A percentile compares a stretch with the other conserved stretches of the same genome.
These are phyloP conservation scores for Penicillium angulare DNA, from an alignment of 495 filamentous ascomycete genomes.

Conservation along the genomic window DNA sequence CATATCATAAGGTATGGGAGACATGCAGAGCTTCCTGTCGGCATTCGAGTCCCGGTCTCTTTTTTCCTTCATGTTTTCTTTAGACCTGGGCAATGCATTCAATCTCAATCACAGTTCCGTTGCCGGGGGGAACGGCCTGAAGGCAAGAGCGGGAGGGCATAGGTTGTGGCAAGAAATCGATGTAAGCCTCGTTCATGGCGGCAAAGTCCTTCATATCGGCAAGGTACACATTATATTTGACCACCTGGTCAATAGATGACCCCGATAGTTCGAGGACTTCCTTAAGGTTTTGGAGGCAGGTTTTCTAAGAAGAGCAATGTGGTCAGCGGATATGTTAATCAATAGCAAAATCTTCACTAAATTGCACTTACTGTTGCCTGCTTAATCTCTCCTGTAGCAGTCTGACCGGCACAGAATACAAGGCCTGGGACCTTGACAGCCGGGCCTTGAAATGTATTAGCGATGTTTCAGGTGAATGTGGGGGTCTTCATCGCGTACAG, in stretches of 20 bases:
- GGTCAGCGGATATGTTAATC: neutral
- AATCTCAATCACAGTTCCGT: conserved; percentile 38
- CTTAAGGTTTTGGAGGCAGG: conserved; percentile 55
- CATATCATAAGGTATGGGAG: no score
- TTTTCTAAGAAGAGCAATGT: no score
- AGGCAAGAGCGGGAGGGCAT: conserved; percentile 40
- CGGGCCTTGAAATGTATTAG: conserved; percentile 25
- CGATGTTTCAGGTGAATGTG: no score
- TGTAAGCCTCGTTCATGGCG: conserved; percentile 60
- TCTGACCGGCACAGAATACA: conserved; percentile 42
- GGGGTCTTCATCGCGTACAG: no score
- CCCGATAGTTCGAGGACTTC: conserved; percentile 63
- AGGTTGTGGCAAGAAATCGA: conserved; percentile 36
- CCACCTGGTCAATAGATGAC: conserved; percentile 58
- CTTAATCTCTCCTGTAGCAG: conserved; percentile 42
- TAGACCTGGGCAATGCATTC: conserved; percentile 37
- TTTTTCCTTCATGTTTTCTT: neutral
- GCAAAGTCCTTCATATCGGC: conserved; percentile 67
- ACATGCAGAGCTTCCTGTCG: no score
- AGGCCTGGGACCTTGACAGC: conserved; percentile 39
- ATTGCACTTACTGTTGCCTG: conserved; percentile 33
- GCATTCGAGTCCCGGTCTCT: neutral
- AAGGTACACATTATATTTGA: conserved; percentile 69
- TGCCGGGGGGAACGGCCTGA: conserved; percentile 37
- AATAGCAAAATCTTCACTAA: neutral